Conservation (phyloP, 2,329 filamentous ascomycete genomes). For the Dothistroma septosporum region DNA sequence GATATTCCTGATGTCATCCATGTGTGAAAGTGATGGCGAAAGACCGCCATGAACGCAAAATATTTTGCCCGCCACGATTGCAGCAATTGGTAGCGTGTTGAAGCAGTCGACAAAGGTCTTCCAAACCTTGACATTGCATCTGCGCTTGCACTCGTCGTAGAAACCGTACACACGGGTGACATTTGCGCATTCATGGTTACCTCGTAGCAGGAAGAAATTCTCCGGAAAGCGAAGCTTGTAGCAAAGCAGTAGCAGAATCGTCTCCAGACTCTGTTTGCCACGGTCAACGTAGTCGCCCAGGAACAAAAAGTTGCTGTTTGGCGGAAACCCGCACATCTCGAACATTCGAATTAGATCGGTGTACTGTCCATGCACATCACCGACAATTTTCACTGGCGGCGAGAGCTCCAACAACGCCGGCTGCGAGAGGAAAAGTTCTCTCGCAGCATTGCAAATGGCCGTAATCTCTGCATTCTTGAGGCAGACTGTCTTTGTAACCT, state of each 20-base stretch:
- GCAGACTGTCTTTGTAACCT: slow-evolving; percentile 95
- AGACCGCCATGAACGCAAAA: slow-evolving; percentile 96
- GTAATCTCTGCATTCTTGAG: slow-evolving; percentile 97
- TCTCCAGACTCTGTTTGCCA: slow-evolving; percentile 93
- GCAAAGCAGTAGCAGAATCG: slow-evolving; percentile 84
- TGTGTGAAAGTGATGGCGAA: slow-evolving; percentile 85
- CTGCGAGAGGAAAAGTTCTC: slow-evolving; percentile 86
- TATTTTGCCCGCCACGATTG: slow-evolving; percentile 96
- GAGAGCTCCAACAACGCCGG: slow-evolving; percentile 88
- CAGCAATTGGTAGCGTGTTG: slow-evolving; percentile 89
- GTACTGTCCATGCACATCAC: slow-evolving; percentile 94
- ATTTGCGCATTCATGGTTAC: slow-evolving; percentile 95
- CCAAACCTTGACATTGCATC: slow-evolving; percentile 96
- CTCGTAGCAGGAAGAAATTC: slow-evolving; percentile 92
- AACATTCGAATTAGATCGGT: slow-evolving; percentile 95
- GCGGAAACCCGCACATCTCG: slow-evolving; percentile 97
- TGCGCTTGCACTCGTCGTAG: slow-evolving; percentile 95
- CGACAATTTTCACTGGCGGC: slow-evolving; percentile 95
- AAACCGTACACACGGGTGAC: slow-evolving; percentile 95
- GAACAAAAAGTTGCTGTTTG: slow-evolving; percentile 87
- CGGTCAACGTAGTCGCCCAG: slow-evolving; percentile 95
- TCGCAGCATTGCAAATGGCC: slow-evolving; percentile 82
- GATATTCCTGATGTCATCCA: slow-evolving; percentile 98
- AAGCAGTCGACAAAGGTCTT: slow-evolving; percentile 97
- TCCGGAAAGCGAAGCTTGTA: slow-evolving; percentile 97